phyloP scores from a whole-genome alignment of 1,284 basidiomycete species.

The Puccinia triticina region DNA sequence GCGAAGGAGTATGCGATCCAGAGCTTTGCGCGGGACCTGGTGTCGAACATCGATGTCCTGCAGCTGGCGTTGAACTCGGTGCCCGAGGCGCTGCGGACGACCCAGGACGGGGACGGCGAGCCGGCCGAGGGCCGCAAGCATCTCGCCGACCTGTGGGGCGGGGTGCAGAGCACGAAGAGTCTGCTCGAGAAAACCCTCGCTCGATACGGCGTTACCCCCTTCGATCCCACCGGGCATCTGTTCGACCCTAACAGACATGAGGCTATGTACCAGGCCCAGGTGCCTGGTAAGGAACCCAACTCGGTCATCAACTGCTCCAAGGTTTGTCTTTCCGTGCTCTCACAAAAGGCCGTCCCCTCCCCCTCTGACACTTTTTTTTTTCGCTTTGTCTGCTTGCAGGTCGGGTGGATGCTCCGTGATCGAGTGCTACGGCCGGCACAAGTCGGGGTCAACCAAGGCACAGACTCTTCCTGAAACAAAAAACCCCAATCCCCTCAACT shows the following conservation, averaged over 20 bases:
- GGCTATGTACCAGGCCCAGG: constrained; percentile 91
- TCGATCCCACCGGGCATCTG: constrained; percentile 85
- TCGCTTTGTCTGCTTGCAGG: constrained; percentile 1
- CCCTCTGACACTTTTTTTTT: not conserved
- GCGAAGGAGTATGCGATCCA: constrained; percentile 91
- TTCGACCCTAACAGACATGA: constrained; percentile 96
- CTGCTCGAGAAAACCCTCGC: constrained; percentile 85
- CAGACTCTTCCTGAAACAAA: constrained; percentile 8
- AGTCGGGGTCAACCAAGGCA: constrained; percentile 79
- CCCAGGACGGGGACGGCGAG: constrained; percentile 8
- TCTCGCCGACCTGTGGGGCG: constrained; percentile 75
- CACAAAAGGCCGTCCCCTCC: too few species aligned
- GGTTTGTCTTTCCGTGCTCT: constrained; percentile 67
- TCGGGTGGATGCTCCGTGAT: constrained; percentile 76
- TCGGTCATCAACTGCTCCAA: constrained; percentile 90
- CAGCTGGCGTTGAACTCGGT: constrained; percentile 80
- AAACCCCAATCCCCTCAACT: too few species aligned
- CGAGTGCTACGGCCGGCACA: constrained; percentile 90
- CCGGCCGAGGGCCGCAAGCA: constrained; percentile 62
- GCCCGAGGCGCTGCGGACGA: constrained; percentile 61
- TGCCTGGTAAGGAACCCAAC: constrained; percentile 80
- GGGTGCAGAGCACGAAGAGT: constrained; percentile 89
- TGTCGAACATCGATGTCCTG: constrained; percentile 90
- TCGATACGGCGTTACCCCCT: constrained; percentile 86
- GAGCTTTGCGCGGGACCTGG: constrained; percentile 83